A percentile compares a stretch with the other conserved stretches of the same genome.
Conservation (phyloP, 2,329 filamentous ascomycete species). For the Raffaelea arxii region DNA sequence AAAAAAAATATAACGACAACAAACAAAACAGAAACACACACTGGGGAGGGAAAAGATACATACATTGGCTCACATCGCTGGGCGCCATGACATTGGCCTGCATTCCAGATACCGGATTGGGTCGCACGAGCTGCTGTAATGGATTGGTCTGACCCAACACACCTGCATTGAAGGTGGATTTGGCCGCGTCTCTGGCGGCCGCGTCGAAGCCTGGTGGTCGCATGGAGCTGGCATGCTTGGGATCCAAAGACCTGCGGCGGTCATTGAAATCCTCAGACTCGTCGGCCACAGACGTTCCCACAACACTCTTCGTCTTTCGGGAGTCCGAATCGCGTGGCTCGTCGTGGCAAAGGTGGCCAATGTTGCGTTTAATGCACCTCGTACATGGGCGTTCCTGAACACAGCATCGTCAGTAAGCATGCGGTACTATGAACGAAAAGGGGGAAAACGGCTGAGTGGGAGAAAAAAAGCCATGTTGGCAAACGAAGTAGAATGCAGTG, state of each 20-base stretch:
- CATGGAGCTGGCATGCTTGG: constrained; percentile 40
- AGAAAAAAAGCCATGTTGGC: neutral
- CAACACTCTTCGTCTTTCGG: constrained; percentile 67
- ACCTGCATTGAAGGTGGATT: constrained; percentile 32
- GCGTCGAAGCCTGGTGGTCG: constrained; percentile 38
- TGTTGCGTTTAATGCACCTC: constrained; percentile 96
- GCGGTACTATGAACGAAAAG: no score
- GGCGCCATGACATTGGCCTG: constrained; percentile 48
- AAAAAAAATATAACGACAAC: constrained; percentile 1
- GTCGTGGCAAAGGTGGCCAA: constrained; percentile 96
- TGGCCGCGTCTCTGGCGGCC: constrained; percentile 24
- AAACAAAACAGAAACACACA: neutral
- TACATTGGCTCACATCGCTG: constrained; percentile 65
- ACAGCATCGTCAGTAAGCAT: constrained; percentile 10
- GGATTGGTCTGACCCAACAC: constrained; percentile 40
- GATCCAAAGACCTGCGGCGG: constrained; percentile 44
- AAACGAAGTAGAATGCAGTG: no score
- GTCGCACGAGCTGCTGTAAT: constrained; percentile 64
- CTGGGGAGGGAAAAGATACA: constrained; percentile 24
- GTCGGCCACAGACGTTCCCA: constrained; percentile 46
- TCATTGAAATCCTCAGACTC: constrained; percentile 49
- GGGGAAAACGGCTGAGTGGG: neutral
- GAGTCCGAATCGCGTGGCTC: constrained; percentile 78
- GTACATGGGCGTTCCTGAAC: constrained; percentile 89
- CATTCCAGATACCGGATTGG: constrained; percentile 56